These are phyloP conservation scores for Xerocomus nothofagi DNA, from an alignment of 1,284 basidiomycete genomes.

Conservation along the genomic window DNA sequence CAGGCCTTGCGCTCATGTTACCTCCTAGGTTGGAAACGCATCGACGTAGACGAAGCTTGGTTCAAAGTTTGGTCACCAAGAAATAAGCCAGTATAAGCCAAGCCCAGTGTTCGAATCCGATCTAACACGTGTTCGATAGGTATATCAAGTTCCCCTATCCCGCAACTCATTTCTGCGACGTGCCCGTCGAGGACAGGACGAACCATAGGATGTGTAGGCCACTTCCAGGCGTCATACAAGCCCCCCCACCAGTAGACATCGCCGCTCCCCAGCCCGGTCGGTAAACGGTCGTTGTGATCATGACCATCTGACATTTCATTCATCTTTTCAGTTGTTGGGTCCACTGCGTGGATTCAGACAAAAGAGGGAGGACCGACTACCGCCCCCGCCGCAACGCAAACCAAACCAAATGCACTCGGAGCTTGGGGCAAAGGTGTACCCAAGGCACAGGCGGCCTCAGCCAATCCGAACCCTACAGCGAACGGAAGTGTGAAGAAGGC, in stretches of 20 bases:
- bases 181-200: conserved; percentile 55
- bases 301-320: conserved; percentile 1
- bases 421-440: conserved; percentile 24
- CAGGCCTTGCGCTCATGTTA: neutral
- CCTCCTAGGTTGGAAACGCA: conserved; percentile 60
- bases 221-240: conserved; percentile 44
- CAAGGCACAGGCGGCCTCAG: conserved; percentile 8
- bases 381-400: neutral
- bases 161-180: conserved; percentile 47
- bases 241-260: conserved; percentile 31
- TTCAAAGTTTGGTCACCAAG: conserved; percentile 49
- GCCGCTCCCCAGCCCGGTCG: conserved; percentile 34
- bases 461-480: conserved; percentile 22
- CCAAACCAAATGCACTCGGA: conserved; percentile 5
- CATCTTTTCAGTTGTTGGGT: conserved; percentile 40
- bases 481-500: conserved; percentile 24
- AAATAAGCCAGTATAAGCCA: conserved; percentile 36
- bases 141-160: conserved; percentile 56
- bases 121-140: conserved; percentile 27
- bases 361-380: conserved; percentile 14
- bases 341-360: conserved; percentile 35
- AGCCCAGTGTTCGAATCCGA: conserved; percentile 4
- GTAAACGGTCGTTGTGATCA: neutral
- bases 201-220: conserved; percentile 57
- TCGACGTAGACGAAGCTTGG: conserved; percentile 54